These are phyloP conservation scores for Arthroderma sp. DNA, from an alignment of 2,329 filamentous ascomycete genomes.

Conservation along the genomic window DNA sequence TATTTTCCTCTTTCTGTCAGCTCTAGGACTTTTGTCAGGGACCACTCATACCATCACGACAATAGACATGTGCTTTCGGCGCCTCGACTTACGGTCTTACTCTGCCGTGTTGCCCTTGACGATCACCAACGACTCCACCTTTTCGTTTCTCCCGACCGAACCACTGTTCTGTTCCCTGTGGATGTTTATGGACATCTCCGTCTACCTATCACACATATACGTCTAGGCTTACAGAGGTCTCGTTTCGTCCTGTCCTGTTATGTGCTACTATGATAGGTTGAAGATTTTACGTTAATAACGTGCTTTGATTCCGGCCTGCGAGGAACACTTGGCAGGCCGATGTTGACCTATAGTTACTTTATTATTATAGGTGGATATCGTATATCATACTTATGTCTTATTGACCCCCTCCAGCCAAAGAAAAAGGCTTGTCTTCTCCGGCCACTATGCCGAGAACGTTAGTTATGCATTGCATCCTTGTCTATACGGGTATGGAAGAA, in stretches of 20 bases:
- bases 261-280: too few species aligned
- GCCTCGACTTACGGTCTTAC: not conserved
- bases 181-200: not conserved
- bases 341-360: not conserved
- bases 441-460: not conserved
- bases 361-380: not conserved
- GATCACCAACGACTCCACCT: not conserved
- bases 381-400: not conserved
- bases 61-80: not conserved
- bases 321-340: not conserved
- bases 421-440: not conserved
- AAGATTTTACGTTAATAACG: not conserved
- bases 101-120: not conserved
- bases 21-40: not conserved
- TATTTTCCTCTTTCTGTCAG: too few species aligned
- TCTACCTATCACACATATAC: not conserved
- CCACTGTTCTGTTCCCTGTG: not conserved
- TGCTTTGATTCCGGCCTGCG: not conserved
- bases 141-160: not conserved
- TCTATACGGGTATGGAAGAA: not conserved
- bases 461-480: not conserved
- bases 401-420: not conserved
- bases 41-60: not conserved
- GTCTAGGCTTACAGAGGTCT: not conserved
- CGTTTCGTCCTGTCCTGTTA: not conserved